Evolutionary conservation across 2,329 filamentous ascomycete species (phyloP).

Genomic region (Gnomoniopsis sp.): DNA sequence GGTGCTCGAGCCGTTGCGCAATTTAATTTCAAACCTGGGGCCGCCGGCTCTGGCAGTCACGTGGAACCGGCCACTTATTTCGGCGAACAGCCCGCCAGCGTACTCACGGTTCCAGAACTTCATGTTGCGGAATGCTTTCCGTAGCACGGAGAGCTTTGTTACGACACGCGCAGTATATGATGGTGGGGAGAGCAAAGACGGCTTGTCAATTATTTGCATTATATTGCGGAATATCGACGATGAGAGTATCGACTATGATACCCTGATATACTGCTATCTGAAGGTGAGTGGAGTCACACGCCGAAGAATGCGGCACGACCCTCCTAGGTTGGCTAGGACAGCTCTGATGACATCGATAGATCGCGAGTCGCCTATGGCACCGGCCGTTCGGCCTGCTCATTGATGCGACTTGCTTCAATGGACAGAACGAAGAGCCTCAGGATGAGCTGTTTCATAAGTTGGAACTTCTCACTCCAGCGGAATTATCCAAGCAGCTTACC

Average conservation of each 20-base stretch:
- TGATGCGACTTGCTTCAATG: slow-evolving; percentile 67
- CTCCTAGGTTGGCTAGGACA: background rate
- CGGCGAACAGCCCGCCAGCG: slow-evolving; percentile 57
- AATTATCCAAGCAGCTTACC: slow-evolving; percentile 56
- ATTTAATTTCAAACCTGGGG: slow-evolving; percentile 63
- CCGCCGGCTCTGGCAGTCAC: slow-evolving; percentile 66
- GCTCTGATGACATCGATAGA: slow-evolving; percentile 34
- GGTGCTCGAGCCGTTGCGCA: slow-evolving; percentile 57
- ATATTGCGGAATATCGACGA: slow-evolving; percentile 66
- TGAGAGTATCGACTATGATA: slow-evolving; percentile 63
- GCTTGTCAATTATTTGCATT: slow-evolving; percentile 65
- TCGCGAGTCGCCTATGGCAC: slow-evolving; percentile 68
- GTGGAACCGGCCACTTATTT: slow-evolving; percentile 66
- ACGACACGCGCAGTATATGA: slow-evolving; percentile 66
- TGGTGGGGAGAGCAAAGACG: slow-evolving; percentile 69
- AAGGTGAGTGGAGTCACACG: slow-evolving; percentile 43
- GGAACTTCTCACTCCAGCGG: slow-evolving; percentile 59
- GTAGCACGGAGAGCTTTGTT: slow-evolving; percentile 61
- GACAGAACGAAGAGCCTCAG: slow-evolving; percentile 58
- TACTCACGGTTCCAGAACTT: slow-evolving; percentile 71
- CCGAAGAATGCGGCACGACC: background rate
- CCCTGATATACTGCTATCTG: slow-evolving; percentile 64
- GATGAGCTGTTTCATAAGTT: slow-evolving; percentile 64
- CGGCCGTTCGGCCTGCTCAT: slow-evolving; percentile 65
- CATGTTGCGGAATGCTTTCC: slow-evolving; percentile 67